phyloP scores from a whole-genome alignment of 2,329 filamentous ascomycete genomes.

The Colletotrichum lentis region DNA sequence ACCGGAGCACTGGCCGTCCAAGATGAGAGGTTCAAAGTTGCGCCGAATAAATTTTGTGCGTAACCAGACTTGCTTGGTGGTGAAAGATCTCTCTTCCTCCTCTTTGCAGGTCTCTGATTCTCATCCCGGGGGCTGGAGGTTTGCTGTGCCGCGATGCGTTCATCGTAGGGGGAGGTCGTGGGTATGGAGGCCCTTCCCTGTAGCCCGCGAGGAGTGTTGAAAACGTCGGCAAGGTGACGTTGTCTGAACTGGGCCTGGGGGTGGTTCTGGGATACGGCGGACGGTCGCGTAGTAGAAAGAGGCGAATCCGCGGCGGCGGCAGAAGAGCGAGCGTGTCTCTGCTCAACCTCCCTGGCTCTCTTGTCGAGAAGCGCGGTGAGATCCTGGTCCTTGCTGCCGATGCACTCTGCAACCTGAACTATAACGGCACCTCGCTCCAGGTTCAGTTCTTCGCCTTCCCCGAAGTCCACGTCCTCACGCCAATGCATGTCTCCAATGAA shows the following conservation, averaged over 20 bases:
- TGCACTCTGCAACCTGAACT: constrained; percentile 80
- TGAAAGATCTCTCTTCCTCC: constrained; percentile 49
- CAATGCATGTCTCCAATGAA: constrained; percentile 87
- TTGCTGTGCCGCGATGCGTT: constrained; percentile 51
- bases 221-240: constrained; percentile 58
- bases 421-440: constrained; percentile 79
- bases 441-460: constrained; percentile 82
- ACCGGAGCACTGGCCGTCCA: constrained; percentile 28
- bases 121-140: constrained; percentile 40
- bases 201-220: constrained; percentile 64
- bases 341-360: constrained; percentile 64
- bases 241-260: constrained; percentile 47
- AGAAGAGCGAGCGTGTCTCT: constrained; percentile 51
- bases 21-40: constrained; percentile 51
- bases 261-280: constrained; percentile 35
- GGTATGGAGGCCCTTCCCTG: constrained; percentile 60
- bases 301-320: constrained; percentile 40
- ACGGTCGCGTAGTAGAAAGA: constrained; percentile 40
- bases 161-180: constrained; percentile 71
- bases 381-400: constrained; percentile 80
- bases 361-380: constrained; percentile 78
- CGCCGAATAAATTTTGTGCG: constrained; percentile 60
- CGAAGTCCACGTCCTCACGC: constrained; percentile 72
- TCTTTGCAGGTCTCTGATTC: constrained; percentile 49
- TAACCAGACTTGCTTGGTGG: constrained; percentile 58